Evolutionary conservation across 73 alveolate species (phyloP).

Genomic region (Uronychia binucleata): DNA sequence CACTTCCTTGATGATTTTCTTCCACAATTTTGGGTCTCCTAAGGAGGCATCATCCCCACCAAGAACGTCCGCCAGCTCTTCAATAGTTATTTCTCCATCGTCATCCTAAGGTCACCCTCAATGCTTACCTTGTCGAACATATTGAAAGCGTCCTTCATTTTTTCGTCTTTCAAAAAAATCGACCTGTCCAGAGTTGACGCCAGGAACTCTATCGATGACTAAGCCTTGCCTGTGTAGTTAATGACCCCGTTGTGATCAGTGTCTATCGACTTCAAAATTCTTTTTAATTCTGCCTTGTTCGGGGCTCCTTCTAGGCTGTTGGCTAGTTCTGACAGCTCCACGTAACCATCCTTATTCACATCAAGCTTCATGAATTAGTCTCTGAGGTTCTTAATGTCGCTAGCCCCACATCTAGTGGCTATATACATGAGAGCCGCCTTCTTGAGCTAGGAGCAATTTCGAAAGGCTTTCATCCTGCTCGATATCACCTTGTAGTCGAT

Average conservation of each 20-base stretch:
- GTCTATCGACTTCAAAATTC: conserved; percentile 76
- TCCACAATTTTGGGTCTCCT: conserved; percentile 20
- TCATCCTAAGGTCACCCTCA: neutral
- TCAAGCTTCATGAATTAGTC: conserved; percentile 20
- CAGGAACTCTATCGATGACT: conserved; percentile 17
- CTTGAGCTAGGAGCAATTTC: conserved; percentile 67
- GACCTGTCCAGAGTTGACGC: conserved; percentile 30
- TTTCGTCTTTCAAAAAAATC: neutral
- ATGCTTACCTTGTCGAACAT: conserved; percentile 11
- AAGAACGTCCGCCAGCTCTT: conserved; percentile 18
- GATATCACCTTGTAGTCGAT: conserved; percentile 12
- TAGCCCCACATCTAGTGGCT: conserved; percentile 30
- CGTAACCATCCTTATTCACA: conserved; percentile 34
- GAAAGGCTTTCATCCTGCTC: conserved; percentile 37
- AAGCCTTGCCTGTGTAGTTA: conserved; percentile 9
- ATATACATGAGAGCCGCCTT: conserved; percentile 78
- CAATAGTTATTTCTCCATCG: conserved; percentile 34
- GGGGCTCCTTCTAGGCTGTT: conserved; percentile 60
- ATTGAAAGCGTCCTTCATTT: conserved; percentile 31
- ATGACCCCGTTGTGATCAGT: conserved; percentile 61
- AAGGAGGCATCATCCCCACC: conserved; percentile 42
- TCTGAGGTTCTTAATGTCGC: conserved; percentile 1
- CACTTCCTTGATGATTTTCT: conserved; percentile 50
- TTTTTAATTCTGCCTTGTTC: conserved; percentile 68
- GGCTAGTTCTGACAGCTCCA: conserved; percentile 8